Evolutionary conservation across 768 basidiomycete species (phyloP).

Genomic region (Boletellus emodensis): DNA sequence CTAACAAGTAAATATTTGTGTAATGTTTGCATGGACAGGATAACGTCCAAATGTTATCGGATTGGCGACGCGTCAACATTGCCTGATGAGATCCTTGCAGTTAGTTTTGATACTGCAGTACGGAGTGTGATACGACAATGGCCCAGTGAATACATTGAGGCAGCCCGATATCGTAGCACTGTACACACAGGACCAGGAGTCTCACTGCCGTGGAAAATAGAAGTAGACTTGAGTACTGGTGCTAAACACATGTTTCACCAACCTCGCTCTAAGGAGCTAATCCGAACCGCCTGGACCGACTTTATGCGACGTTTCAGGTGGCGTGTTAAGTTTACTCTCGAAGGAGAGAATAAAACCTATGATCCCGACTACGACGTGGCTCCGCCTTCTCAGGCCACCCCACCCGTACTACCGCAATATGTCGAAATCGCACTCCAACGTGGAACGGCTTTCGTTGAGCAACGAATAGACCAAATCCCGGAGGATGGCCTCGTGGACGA

Average conservation of each 20-base stretch:
- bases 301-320: slow-evolving; percentile 6
- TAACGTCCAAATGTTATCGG: too few relatives aligned
- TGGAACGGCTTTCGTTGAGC: background rate
- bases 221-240: background rate
- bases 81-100: background rate
- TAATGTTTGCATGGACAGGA: too few relatives aligned
- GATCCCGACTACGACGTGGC: slow-evolving; percentile 14
- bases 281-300: slow-evolving; percentile 1
- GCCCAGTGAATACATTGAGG: too few relatives aligned
- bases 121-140: background rate
- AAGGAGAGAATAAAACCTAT: background rate
- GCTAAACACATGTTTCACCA: slow-evolving; percentile 7
- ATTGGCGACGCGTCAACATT: too few relatives aligned
- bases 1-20: too few relatives aligned
- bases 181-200: slow-evolving; percentile 1
- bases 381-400: background rate
- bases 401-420: slow-evolving; percentile 5
- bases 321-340: background rate
- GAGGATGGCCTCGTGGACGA: background rate
- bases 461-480: too few relatives aligned
- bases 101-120: background rate
- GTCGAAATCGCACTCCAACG: background rate
- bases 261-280: background rate
- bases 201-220: background rate
- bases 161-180: background rate